Evolutionary conservation across 768 basidiomycete species (phyloP).

Genomic region (Agaricus sinodeliciosus): DNA sequence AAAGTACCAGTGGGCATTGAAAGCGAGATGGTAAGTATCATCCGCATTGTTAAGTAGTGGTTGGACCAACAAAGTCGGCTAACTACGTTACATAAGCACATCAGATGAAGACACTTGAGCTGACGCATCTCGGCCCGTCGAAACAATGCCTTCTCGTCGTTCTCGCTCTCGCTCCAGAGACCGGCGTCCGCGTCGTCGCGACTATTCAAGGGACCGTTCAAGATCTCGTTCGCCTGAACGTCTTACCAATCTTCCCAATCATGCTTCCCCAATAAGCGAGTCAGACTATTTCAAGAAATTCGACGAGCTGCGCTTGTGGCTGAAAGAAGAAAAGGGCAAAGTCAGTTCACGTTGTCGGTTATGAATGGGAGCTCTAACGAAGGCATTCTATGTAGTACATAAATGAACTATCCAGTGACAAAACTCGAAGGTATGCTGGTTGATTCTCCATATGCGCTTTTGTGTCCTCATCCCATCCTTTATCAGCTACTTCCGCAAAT

Average conservation of each 20-base stretch:
- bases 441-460: constrained; percentile 8
- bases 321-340: constrained; percentile 58
- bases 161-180: constrained; percentile 28
- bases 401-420: constrained; percentile 78
- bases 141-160: constrained; percentile 29
- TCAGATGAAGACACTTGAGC: constrained; percentile 4
- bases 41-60: too few species aligned
- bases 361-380: not conserved
- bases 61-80: too few species aligned
- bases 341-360: constrained; percentile 19
- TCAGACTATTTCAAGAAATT: constrained; percentile 88
- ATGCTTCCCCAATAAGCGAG: constrained; percentile 61
- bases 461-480: constrained; percentile 23
- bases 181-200: constrained; percentile 12
- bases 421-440: constrained; percentile 58
- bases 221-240: constrained; percentile 42
- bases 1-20: too few species aligned
- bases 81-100: not conserved
- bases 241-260: constrained; percentile 40
- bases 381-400: constrained; percentile 52
- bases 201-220: constrained; percentile 24
- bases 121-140: not conserved
- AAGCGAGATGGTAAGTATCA: too few species aligned
- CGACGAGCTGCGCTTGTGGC: constrained; percentile 81
- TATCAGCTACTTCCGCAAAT: constrained; percentile 84